A percentile compares a stretch with the other conserved stretches of the same genome.
These are phyloP conservation scores for Eimeria sp. DNA, from an alignment of 169 alveolate genomes.

Conservation along the genomic window DNA sequence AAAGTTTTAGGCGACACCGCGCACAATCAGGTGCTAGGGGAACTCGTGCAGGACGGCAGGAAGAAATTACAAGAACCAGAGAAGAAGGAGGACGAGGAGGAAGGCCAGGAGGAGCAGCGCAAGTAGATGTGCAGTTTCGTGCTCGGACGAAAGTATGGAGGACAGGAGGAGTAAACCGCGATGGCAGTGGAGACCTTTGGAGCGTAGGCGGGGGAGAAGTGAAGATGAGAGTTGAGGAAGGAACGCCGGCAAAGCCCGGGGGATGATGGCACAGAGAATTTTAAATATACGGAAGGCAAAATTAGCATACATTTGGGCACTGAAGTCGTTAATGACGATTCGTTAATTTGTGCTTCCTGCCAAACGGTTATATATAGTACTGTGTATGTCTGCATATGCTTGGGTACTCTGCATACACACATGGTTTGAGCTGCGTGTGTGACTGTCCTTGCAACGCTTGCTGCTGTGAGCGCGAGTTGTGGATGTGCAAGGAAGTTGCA, in stretches of 20 bases:
- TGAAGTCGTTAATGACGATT: background rate
- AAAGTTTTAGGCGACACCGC: background rate
- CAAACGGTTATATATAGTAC: background rate
- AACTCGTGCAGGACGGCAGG: background rate
- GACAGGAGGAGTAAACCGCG: background rate
- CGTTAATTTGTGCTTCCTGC: background rate
- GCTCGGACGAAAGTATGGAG: too few species aligned
- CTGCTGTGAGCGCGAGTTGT: constrained; percentile 17
- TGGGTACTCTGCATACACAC: background rate
- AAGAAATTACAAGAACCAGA: background rate
- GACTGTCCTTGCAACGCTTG: background rate
- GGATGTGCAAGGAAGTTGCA: background rate
- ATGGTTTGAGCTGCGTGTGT: background rate
- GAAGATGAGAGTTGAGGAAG: background rate
- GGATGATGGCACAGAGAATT: background rate
- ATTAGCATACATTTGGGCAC: background rate
- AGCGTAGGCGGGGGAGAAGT: background rate
- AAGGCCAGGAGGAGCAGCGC: background rate
- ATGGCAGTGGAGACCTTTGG: too few species aligned
- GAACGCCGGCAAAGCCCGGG: constrained; percentile 34
- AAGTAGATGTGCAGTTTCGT: background rate
- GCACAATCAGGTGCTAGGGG: background rate
- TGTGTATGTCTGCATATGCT: background rate
- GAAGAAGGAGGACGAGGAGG: background rate
- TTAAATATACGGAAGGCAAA: background rate